Conservation (phyloP, 805 yeast species). For the Yamadazyma kitorensis region DNA sequence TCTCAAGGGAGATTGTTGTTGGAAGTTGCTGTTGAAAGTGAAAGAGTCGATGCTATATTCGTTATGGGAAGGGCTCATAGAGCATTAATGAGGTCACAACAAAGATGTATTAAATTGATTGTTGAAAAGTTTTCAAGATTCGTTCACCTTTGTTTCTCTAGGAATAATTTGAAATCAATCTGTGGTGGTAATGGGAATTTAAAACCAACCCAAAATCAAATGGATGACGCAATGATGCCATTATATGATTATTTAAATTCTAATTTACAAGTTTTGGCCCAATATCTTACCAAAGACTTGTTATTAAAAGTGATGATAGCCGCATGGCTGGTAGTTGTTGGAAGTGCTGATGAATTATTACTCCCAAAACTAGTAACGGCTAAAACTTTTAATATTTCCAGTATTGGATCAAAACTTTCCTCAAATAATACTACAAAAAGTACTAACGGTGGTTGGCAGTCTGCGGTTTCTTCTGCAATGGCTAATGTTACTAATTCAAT, state of each 20-base stretch:
- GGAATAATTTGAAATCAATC: constrained; percentile 52
- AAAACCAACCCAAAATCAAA: constrained; percentile 44
- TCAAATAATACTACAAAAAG: constrained; percentile 3
- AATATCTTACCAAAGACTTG: constrained; percentile 52
- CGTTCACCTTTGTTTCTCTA: constrained; percentile 56
- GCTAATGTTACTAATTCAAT: constrained; percentile 47
- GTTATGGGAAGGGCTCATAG: constrained; percentile 75
- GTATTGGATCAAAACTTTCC: constrained; percentile 18
- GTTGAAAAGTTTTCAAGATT: constrained; percentile 71
- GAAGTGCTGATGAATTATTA: constrained; percentile 65
- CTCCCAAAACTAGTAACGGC: constrained; percentile 67
- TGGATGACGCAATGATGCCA: constrained; percentile 67
- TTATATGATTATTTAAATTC: constrained; percentile 70
- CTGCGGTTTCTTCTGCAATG: constrained; percentile 46
- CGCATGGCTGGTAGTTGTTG: constrained; percentile 75
- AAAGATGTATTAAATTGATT: constrained; percentile 63
- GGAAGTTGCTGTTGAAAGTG: constrained; percentile 74
- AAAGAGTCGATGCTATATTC: constrained; percentile 75
- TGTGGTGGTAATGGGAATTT: constrained; percentile 50
- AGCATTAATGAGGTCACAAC: constrained; percentile 59
- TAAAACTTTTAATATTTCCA: constrained; percentile 26
- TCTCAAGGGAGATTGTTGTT: constrained; percentile 66
- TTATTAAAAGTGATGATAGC: constrained; percentile 66
- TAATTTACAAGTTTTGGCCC: constrained; percentile 63
- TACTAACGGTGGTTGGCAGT: constrained; percentile 34